Evolutionary conservation across 2,329 filamentous ascomycete species (phyloP), one percentile per base, ranked within the genome.

Genomic region (Talaromyces sp.): DNA sequence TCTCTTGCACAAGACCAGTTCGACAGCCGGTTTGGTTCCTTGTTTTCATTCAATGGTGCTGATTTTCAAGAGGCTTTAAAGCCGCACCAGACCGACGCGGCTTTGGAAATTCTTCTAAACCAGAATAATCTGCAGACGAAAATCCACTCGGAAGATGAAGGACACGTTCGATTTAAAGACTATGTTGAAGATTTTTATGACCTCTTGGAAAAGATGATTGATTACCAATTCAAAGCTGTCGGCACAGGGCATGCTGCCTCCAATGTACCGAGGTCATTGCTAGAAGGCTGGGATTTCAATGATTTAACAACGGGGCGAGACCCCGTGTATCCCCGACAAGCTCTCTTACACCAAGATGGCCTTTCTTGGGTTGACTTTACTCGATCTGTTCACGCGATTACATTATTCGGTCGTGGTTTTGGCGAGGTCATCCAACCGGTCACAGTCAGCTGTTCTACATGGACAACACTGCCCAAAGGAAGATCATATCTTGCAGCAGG

Each of bases 241-340:
- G 52, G 19, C 14, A 41, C n/a, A 21, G 32, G 38, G 21, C 26
- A 50, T 26, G 24, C 6, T 35, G 19, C 7, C n/a, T 58, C 21
- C 62, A 9, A 63, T 66, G 10, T 62, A 66, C 1, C 53, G 9
- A 52, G 53, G 29, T 51, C 41, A 32, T n/a, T 52, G 11, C 51
- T 75, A 9, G 72, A 73, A 55, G 72, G 73, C 13, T 69, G 63
- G 56, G 71, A 75, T 32, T 69, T 74, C 38, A 64, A 66, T 2
- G 66, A 68, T 8, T 55, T 69, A 3, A 65, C 63, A 14, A 60
- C 43, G 6, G 62, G 67, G 2, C 55, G 63, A 19, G 68, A 69
- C 21, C 65, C 64, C 2, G 55, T 70, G 6, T 64, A 66, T 14
- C 67, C 69, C 3, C 64, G 68, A 3, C 59, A 59, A 1, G 58